Conservation (phyloP, 2,329 filamentous ascomycete genomes). For the Diaporthe ampelina region DNA sequence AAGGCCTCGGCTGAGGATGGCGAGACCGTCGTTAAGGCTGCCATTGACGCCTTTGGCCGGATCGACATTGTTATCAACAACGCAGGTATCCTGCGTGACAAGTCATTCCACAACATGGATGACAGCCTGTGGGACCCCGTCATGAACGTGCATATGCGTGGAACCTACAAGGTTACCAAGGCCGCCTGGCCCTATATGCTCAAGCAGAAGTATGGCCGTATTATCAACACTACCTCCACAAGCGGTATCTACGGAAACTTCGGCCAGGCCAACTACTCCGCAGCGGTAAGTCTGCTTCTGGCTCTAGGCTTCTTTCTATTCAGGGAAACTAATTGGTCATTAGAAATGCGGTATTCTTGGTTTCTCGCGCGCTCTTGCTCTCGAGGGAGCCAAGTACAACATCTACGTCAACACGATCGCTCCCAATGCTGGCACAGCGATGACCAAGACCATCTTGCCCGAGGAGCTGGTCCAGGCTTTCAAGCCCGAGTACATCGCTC, state of each 20-base stretch:
- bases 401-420: conserved; percentile 99
- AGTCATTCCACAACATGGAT: conserved; percentile 98
- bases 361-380: conserved; percentile 91
- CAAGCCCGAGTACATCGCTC: conserved; percentile 98
- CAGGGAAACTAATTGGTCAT: conserved; percentile 48
- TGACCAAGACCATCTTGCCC: conserved; percentile 94
- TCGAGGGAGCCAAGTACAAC: conserved; percentile 97
- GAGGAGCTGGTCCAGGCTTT: conserved; percentile 99
- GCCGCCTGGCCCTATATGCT: conserved; percentile 98
- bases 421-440: conserved; percentile 94
- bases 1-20: conserved; percentile 96
- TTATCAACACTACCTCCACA: conserved; percentile 97
- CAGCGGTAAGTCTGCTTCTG: conserved; percentile 73
- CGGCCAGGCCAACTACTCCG: conserved; percentile 97
- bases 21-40: conserved; percentile 89
- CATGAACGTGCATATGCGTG: conserved; percentile 90
- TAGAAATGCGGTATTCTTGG: conserved; percentile 94
- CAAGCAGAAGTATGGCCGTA: conserved; percentile 98
- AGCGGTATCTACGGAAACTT: conserved; percentile 99
- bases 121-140: conserved; percentile 94
- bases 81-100: conserved; percentile 96
- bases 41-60: conserved; percentile 93
- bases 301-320: background rate
- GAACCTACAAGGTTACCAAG: conserved; percentile 97
- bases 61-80: conserved; percentile 98